Conservation (phyloP, 306 rosid species). For the Prunus fruticosa region DNA sequence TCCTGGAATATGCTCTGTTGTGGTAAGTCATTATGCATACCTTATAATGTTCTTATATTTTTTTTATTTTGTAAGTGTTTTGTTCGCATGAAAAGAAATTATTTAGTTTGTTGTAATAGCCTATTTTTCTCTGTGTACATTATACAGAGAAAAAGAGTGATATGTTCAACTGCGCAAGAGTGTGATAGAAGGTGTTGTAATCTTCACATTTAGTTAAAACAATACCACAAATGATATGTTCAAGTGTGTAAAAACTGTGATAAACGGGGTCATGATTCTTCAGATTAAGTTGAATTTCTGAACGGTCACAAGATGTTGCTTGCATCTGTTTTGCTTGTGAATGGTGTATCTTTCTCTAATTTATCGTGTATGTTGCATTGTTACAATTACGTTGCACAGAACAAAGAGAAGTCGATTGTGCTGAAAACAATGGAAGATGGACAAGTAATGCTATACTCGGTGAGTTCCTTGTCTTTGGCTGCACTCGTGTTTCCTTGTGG, state of each 20-base stretch:
- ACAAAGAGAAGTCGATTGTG: slow-evolving; percentile 75
- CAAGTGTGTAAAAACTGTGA: slow-evolving; percentile 8
- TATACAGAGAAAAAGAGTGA: background rate
- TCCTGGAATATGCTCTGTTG: slow-evolving; percentile 91
- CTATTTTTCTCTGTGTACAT: background rate
- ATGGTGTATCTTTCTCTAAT: slow-evolving; percentile 5
- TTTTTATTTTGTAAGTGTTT: background rate
- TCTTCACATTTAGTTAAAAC: background rate
- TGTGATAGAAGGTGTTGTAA: background rate
- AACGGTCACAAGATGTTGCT: background rate
- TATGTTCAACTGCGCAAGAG: slow-evolving; percentile 11
- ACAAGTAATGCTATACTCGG: slow-evolving; percentile 51
- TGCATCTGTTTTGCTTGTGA: background rate
- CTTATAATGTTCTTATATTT: background rate
- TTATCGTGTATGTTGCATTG: background rate
- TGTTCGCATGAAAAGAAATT: background rate
- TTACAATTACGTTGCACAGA: slow-evolving; percentile 46
- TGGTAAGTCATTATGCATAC: slow-evolving; percentile 51
- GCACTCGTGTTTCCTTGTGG: background rate
- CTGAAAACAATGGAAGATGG: slow-evolving; percentile 98
- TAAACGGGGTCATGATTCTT: background rate
- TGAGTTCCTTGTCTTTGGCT: slow-evolving; percentile 27
- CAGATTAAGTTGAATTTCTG: slow-evolving; percentile 7
- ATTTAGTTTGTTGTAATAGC: background rate
- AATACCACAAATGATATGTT: background rate